A percentile compares a stretch with the other conserved stretches of the same genome.
Conservation (phyloP, 768 basidiomycete genomes). For the Hortiboletus campestris region DNA sequence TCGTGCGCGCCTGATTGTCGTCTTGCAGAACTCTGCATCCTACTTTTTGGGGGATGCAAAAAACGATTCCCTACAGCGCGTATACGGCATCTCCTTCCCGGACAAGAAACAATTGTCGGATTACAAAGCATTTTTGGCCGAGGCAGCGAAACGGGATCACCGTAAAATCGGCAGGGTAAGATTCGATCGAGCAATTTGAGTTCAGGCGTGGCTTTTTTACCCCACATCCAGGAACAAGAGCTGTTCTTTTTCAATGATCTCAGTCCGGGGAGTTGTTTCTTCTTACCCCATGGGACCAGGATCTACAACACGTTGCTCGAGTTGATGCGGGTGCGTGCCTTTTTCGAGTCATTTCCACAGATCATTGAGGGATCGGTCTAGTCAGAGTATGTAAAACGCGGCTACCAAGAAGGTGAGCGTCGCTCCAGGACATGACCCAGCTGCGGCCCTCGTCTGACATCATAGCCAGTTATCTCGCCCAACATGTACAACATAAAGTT, state of each 20-base stretch:
- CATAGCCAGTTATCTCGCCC: slow-evolving; percentile 80
- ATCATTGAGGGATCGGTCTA: slow-evolving; percentile 29
- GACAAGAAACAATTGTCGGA: slow-evolving; percentile 94
- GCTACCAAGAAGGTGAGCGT: slow-evolving; percentile 81
- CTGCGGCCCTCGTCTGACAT: slow-evolving; percentile 7
- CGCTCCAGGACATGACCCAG: not conserved
- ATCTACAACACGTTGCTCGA: slow-evolving; percentile 95
- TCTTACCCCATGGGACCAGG: slow-evolving; percentile 93
- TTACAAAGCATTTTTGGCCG: slow-evolving; percentile 93
- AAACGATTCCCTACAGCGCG: slow-evolving; percentile 92
- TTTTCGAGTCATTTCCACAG: not conserved
- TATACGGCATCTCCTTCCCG: slow-evolving; percentile 99
- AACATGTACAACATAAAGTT: slow-evolving; percentile 97
- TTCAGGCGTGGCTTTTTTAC: not conserved
- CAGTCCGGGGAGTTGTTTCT: slow-evolving; percentile 94
- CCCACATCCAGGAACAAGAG: slow-evolving; percentile 74
- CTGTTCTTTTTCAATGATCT: slow-evolving; percentile 98
- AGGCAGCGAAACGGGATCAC: slow-evolving; percentile 98
- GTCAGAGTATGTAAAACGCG: slow-evolving; percentile 93
- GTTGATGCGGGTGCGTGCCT: slow-evolving; percentile 73
- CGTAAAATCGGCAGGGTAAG: slow-evolving; percentile 86
- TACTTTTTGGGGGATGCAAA: slow-evolving; percentile 94
- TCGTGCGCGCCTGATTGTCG: not conserved
- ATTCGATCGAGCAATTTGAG: not conserved
- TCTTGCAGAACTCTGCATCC: slow-evolving; percentile 83